Conservation (phyloP, 331 rosid genomes). For the Acacia concinna region DNA sequence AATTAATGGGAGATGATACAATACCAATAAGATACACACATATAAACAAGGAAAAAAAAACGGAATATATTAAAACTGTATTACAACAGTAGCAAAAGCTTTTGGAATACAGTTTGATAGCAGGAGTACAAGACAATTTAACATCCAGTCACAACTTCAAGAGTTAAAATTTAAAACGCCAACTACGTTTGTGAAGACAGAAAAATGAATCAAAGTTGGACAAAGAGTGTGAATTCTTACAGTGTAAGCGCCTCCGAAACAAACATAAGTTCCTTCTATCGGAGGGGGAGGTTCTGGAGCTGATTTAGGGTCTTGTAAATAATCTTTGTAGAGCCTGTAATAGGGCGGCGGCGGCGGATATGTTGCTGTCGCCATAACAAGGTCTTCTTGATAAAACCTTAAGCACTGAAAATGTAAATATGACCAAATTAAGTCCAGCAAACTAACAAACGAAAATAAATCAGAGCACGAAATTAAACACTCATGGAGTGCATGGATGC, state of each 20-base stretch:
- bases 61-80: neutral
- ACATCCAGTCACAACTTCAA: slow-evolving; percentile 7
- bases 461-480: neutral
- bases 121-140: neutral
- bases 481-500: neutral
- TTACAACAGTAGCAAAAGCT: neutral
- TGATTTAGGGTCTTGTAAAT: slow-evolving; percentile 70
- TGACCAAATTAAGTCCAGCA: neutral
- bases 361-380: slow-evolving; percentile 78
- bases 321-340: slow-evolving; percentile 87
- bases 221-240: slow-evolving; percentile 37
- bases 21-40: slow-evolving; percentile 8
- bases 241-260: slow-evolving; percentile 79
- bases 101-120: neutral
- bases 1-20: neutral
- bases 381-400: slow-evolving; percentile 20
- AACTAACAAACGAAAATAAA: neutral
- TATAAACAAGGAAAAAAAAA: neutral
- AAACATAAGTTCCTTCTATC: slow-evolving; percentile 74
- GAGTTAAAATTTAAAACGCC: neutral
- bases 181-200: neutral
- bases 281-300: slow-evolving; percentile 91
- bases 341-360: slow-evolving; percentile 93
- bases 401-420: slow-evolving; percentile 3
- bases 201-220: neutral